Conservation (phyloP, 805 yeast genomes). For the Pichia insulana region DNA sequence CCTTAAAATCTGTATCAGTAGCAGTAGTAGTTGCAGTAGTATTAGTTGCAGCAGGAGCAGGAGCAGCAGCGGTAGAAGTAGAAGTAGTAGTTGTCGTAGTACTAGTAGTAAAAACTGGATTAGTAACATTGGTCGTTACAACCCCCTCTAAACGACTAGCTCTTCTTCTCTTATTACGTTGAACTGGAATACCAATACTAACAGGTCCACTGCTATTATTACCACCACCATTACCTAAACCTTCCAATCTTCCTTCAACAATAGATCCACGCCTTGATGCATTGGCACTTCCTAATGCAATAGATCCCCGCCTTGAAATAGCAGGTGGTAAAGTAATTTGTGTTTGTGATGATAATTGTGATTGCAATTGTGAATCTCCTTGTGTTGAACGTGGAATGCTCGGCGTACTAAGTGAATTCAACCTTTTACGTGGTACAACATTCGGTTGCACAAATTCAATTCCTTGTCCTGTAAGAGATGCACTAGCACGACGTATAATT, state of each 20-base stretch:
- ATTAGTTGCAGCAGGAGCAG: too few relatives aligned
- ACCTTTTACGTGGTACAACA: neutral
- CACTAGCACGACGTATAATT: neutral
- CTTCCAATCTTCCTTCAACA: neutral
- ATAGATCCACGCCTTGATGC: conserved; percentile 1
- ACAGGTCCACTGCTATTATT: too few relatives aligned
- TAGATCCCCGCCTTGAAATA: neutral
- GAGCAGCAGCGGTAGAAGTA: too few relatives aligned
- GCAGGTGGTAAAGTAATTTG: neutral
- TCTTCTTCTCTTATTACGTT: conserved; percentile 18
- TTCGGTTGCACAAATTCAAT: neutral
- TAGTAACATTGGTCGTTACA: too few relatives aligned
- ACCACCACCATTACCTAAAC: neutral
- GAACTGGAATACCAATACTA: conserved; percentile 7
- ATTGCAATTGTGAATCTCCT: too few relatives aligned
- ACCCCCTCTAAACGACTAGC: conserved; percentile 23
- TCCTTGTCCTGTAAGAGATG: neutral
- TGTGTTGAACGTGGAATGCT: neutral
- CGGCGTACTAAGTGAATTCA: neutral
- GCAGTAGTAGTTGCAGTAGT: too few relatives aligned
- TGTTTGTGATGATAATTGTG: too few relatives aligned
- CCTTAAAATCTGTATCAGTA: too few relatives aligned
- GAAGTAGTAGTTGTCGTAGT: too few relatives aligned
- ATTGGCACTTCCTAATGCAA: neutral
- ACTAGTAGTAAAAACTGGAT: too few relatives aligned